Evolutionary conservation across 2,329 filamentous ascomycete species (phyloP), one percentile per base, ranked within the genome.

Genomic region (Arachnopeziza araneosa): DNA sequence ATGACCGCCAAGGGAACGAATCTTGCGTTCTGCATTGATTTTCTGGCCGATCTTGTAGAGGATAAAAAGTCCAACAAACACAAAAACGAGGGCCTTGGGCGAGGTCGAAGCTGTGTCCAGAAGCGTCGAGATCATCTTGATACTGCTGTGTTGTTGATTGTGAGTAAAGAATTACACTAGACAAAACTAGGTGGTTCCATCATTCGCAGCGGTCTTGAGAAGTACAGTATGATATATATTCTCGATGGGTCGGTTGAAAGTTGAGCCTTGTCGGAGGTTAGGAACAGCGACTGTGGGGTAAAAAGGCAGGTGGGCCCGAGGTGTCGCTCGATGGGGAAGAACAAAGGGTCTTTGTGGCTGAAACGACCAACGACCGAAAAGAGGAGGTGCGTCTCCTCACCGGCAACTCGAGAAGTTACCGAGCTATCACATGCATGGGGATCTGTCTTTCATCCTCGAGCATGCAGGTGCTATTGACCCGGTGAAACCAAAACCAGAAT

Each of bases 1-100:
- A 66, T 77, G 76, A 8, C 74, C 73, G 7, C 80, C 80, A 0
- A 84, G 70, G 7, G 74, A 73, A 44, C 72, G 74, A 56, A 85
- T 76, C 58, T 78, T 78, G 21, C 73, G 65, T 49, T 77, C 71
- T 58, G 79, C 74, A 54, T 76, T 71, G 58, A 80, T 62, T n/a
- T 74, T 73, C 55, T 66, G 57, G 21, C 60, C 56, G 68, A 72
- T 60, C 26, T 60, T 64, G 2, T 76, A 75, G 10, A 70, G 17
- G n/a, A 59, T 12, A 14, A 66, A 59, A 17, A 67, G 54, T 5
- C 49, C 61, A 9, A 66, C 36, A 67, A 9, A n/a, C 59, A 52
- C 17, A 65, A 17, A n/a, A 22, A 59, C 32, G 44, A 66, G 19
- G 19, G 50, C 59, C 62, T 63, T 66, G 56, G 76, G 65, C 59